Evolutionary conservation across 2,329 filamentous ascomycete genomes (phyloP).

Genomic region (Colletotrichum limetticola): DNA sequence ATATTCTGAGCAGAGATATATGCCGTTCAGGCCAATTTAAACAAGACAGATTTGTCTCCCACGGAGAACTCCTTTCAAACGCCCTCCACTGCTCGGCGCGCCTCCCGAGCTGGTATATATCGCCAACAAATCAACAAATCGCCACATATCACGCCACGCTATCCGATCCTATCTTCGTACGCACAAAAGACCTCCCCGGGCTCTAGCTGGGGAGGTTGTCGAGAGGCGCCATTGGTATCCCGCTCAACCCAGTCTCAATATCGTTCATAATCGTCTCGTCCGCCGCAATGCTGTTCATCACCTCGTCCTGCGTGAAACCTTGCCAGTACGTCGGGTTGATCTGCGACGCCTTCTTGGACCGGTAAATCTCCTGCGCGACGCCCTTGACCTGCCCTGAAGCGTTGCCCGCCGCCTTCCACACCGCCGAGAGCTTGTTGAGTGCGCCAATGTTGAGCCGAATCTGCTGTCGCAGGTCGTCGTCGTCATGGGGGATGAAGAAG

Average conservation of each 20-base stretch:
- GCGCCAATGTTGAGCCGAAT: constrained; percentile 84
- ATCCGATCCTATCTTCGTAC: neutral
- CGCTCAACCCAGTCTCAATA: constrained; percentile 53
- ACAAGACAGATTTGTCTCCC: neutral
- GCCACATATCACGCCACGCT: neutral
- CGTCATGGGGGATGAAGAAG: constrained; percentile 68
- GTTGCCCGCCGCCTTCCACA: constrained; percentile 78
- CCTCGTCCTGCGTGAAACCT: constrained; percentile 64
- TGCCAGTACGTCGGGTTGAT: constrained; percentile 65
- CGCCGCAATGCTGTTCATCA: constrained; percentile 64
- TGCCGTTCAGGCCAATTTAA: neutral
- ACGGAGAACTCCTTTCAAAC: neutral
- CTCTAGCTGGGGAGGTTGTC: neutral
- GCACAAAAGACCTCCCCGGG: neutral
- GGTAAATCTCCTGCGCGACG: constrained; percentile 82
- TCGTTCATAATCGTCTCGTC: constrained; percentile 70
- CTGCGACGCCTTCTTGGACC: constrained; percentile 66
- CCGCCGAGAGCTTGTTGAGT: constrained; percentile 73
- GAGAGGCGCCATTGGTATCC: constrained; percentile 12
- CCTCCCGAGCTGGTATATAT: constrained; percentile 13
- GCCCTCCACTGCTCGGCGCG: neutral
- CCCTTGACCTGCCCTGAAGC: constrained; percentile 80
- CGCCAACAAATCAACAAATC: neutral
- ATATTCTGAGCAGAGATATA: constrained; percentile 1
- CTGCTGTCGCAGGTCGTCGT: constrained; percentile 76